Conservation (phyloP, 371 early-diverging fungal genomes). For the Paraphysoderma sedebokerense region DNA sequence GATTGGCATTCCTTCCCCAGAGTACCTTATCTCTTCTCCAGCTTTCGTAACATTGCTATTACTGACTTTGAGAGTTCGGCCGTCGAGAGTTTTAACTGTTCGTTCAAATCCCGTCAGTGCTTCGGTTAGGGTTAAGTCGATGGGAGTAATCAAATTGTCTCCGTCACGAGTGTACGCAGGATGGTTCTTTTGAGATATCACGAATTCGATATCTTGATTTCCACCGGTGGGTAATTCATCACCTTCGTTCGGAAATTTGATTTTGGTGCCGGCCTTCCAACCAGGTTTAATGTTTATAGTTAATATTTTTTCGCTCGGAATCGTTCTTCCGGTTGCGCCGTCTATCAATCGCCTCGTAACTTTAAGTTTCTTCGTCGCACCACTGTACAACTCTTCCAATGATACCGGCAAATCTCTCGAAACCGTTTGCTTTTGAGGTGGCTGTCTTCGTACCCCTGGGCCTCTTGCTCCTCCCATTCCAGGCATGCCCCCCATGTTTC, state of each 20-base stretch:
- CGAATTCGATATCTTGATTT: conserved; percentile 42
- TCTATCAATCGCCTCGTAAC: conserved; percentile 58
- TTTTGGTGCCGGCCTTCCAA: conserved; percentile 96
- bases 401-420: conserved; percentile 52
- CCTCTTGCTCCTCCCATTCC: conserved; percentile 16
- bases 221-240: conserved; percentile 69
- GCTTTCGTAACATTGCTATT: conserved; percentile 41
- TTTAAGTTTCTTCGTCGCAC: conserved; percentile 79
- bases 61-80: conserved; percentile 43
- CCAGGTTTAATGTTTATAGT: conserved; percentile 84
- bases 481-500: conserved; percentile 20
- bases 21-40: conserved; percentile 50
- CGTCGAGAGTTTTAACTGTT: conserved; percentile 59
- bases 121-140: conserved; percentile 57
- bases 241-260: conserved; percentile 83
- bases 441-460: conserved; percentile 18
- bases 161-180: conserved; percentile 71
- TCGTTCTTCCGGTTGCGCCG: conserved; percentile 30
- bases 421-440: conserved; percentile 32
- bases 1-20: conserved; percentile 80
- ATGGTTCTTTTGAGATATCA: conserved; percentile 91
- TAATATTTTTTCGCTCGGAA: conserved; percentile 61
- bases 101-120: conserved; percentile 67
- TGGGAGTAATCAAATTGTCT: conserved; percentile 49
- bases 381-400: conserved; percentile 88